phyloP scores from a whole-genome alignment of 2,329 filamentous ascomycete genomes.

The Penicillium sp. region DNA sequence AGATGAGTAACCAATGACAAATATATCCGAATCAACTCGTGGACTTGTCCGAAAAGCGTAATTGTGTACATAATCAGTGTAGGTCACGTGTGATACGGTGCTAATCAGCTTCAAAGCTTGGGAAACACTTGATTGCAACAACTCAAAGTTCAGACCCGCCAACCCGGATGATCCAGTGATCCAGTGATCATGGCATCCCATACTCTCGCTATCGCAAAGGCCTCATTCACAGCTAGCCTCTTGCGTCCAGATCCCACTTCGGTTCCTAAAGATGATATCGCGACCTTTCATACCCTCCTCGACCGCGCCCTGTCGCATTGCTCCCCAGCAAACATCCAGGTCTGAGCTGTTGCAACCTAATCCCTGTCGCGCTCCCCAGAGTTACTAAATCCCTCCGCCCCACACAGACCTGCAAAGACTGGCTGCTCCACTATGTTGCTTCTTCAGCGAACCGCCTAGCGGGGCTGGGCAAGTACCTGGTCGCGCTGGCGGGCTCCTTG shows the following conservation, averaged over 20 bases:
- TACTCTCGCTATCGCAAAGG: constrained; percentile 74
- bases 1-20: neutral
- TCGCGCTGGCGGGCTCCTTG: constrained; percentile 65
- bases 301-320: constrained; percentile 67
- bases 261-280: constrained; percentile 67
- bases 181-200: constrained; percentile 60
- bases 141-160: neutral
- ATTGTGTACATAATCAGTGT: neutral
- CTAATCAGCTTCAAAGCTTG: neutral
- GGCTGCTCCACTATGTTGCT: constrained; percentile 72
- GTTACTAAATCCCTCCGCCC: constrained; percentile 36
- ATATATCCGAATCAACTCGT: neutral
- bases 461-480: constrained; percentile 73
- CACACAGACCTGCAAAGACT: constrained; percentile 77
- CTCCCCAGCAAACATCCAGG: constrained; percentile 81
- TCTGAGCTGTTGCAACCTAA: constrained; percentile 57
- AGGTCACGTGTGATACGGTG: constrained; percentile 3
- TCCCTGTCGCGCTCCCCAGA: constrained; percentile 18
- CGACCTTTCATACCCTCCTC: constrained; percentile 66
- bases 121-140: neutral
- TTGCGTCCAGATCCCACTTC: constrained; percentile 72
- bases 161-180: neutral
- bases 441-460: constrained; percentile 65
- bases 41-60: neutral
- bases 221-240: constrained; percentile 71